Evolutionary conservation across 805 yeast genomes (phyloP), one percentile per base, ranked within the genome.

Genomic region (Lachancea sp.): DNA sequence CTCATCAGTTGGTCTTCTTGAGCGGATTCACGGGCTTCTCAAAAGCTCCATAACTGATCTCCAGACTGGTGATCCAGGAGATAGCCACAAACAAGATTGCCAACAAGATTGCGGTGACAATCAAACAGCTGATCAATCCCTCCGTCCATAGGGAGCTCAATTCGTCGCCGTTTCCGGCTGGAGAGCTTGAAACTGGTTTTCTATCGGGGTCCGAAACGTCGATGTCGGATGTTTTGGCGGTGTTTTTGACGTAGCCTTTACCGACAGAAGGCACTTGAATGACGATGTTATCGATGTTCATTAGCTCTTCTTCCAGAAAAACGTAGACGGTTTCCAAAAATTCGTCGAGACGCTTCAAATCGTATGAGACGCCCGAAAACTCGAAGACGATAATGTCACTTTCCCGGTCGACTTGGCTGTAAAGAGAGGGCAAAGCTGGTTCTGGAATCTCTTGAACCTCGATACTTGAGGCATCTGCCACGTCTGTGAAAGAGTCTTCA

Each of bases 41-140:
- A 57, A 89, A 82, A 12, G 95, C 81, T 52, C 79, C 79, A 70
- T 89, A 88, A 57, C 91, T 77, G 54, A 89, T 84, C 59, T 84
- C 81, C 53, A 89, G 65, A 17, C 82, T 71, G 19, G 78, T 60
- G 39, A 87, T 68, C 93, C 95, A 87, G 42, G 76, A 59, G 49
- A 88, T 71, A 13, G 95, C 91, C 42, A 74, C 68, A 41, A 71
- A 58, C 45, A 87, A 68, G 34, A 87, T 71, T 30, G 65, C 66
- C 17, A 86, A 46, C 51, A 89, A 68, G 49, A 86, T 63, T 11
- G 75, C 62, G 2, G 87, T 71, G 15, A 87, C 88, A 36, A 90
- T 64, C 48, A 83, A 66, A 45, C 83, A 74, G 81, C 85, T 83
- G 67, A 86, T 79, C 48, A 91, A 70, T 17, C 95, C 97, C 13